Evolutionary conservation across 2,329 filamentous ascomycete genomes (phyloP).

Genomic region (Monosporascus sp.): DNA sequence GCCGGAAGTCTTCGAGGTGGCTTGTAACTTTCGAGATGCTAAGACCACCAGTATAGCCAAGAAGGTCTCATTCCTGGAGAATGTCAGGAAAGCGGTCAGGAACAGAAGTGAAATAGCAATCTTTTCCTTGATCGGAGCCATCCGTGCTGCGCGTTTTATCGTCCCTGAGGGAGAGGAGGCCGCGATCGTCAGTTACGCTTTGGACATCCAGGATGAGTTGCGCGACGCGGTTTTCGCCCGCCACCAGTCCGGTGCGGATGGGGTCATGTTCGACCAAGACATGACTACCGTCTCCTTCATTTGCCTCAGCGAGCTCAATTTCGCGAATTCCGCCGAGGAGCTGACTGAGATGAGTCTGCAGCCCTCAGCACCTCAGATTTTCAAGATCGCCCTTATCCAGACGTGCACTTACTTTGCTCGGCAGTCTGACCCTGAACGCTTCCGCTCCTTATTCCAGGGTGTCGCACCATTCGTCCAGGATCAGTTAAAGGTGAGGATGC

Average conservation of each 20-base stretch:
- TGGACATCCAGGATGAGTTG: conserved; percentile 67
- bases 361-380: conserved; percentile 50
- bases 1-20: conserved; percentile 66
- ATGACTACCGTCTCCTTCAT: conserved; percentile 65
- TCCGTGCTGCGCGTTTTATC: conserved; percentile 61
- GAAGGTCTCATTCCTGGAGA: conserved; percentile 61
- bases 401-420: conserved; percentile 59
- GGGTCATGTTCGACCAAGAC: conserved; percentile 54
- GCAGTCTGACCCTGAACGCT: conserved; percentile 43
- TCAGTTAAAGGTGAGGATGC: conserved; percentile 48
- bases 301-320: conserved; percentile 57
- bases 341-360: conserved; percentile 54
- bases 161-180: conserved; percentile 60
- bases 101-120: conserved; percentile 63
- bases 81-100: conserved; percentile 56
- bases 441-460: conserved; percentile 50
- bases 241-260: conserved; percentile 40
- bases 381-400: conserved; percentile 59
- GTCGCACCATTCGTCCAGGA: conserved; percentile 52
- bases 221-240: conserved; percentile 60
- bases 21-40: conserved; percentile 60
- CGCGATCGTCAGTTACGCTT: conserved; percentile 60
- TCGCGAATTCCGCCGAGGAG: conserved; percentile 52
- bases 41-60: conserved; percentile 60
- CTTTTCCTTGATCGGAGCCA: conserved; percentile 59